Percentiles rank a stretch among this genome's conserved stretches.
These are phyloP conservation scores for Gymnopus androsaceus DNA, from an alignment of 1,284 basidiomycete species.

Conservation along the genomic window DNA sequence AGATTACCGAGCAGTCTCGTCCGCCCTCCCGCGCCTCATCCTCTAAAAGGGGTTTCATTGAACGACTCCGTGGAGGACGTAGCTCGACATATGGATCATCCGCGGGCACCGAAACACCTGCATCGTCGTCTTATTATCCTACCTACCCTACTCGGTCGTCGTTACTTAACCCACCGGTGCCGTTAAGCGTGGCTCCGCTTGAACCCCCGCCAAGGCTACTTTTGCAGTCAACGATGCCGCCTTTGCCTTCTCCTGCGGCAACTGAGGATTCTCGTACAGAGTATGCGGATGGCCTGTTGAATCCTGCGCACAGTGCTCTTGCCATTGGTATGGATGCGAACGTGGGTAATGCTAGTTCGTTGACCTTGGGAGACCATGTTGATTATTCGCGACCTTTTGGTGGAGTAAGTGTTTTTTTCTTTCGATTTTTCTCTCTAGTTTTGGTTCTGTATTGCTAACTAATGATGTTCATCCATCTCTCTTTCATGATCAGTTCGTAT, in stretches of 20 bases:
- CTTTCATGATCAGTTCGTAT: not conserved
- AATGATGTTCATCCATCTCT: not conserved
- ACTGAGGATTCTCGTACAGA: slow-evolving; percentile 8
- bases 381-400: slow-evolving; percentile 22
- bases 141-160: slow-evolving; percentile 1
- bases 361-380: slow-evolving; percentile 19
- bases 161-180: slow-evolving; percentile 13
- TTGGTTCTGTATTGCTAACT: no score
- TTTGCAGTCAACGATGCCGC: not conserved
- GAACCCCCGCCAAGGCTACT: not conserved
- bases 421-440: no score
- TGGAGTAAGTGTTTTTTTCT: slow-evolving; percentile 15
- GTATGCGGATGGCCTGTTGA: slow-evolving; percentile 11
- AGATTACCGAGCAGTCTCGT: not conserved
- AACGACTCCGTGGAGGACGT: slow-evolving; percentile 13
- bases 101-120: not conserved
- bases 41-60: slow-evolving; percentile 5
- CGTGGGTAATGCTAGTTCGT: slow-evolving; percentile 5
- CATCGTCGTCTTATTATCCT: slow-evolving; percentile 13
- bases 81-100: slow-evolving; percentile 5
- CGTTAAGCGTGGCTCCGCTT: not conserved
- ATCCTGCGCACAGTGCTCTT: not conserved
- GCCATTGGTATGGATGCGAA: not conserved
- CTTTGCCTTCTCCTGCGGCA: slow-evolving; percentile 10
- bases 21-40: not conserved